Conservation (phyloP, 2,329 filamentous ascomycete species). For the Xylaria sp. region DNA sequence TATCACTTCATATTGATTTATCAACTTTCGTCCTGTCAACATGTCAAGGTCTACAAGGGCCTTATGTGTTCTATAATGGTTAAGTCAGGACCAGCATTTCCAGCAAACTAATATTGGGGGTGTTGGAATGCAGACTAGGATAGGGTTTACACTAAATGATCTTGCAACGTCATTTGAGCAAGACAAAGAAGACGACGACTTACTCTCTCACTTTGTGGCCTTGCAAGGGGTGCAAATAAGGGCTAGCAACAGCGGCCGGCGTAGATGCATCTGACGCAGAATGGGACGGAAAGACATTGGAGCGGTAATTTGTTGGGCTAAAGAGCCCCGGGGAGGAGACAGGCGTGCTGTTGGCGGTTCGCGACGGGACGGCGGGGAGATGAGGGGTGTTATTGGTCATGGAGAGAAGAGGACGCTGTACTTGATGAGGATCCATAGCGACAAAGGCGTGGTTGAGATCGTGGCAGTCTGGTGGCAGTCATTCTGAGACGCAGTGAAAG, state of each 20-base stretch:
- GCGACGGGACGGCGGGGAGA: conserved; percentile 55
- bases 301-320: conserved; percentile 61
- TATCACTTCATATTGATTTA: conserved; percentile 98
- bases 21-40: conserved; percentile 90
- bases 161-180: neutral
- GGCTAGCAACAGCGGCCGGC: conserved; percentile 63
- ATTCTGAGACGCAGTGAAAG: conserved; percentile 47
- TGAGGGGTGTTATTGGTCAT: conserved; percentile 51
- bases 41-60: conserved; percentile 90
- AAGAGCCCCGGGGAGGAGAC: conserved; percentile 71
- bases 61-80: conserved; percentile 76
- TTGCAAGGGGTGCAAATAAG: conserved; percentile 76
- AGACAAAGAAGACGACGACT: conserved; percentile 52
- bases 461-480: conserved; percentile 42
- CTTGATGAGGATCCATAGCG: conserved; percentile 51
- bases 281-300: conserved; percentile 54
- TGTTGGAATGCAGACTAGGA: neutral
- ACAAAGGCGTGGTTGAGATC: conserved; percentile 41
- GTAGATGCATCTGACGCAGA: conserved; percentile 66
- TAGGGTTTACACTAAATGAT: neutral
- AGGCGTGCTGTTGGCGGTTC: conserved; percentile 67
- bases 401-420: conserved; percentile 51
- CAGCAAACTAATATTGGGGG: neutral
- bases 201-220: conserved; percentile 81
- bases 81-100: conserved; percentile 29